These are phyloP conservation scores for Penicillium daleae DNA, from an alignment of 495 filamentous ascomycete genomes.

Conservation along the genomic window DNA sequence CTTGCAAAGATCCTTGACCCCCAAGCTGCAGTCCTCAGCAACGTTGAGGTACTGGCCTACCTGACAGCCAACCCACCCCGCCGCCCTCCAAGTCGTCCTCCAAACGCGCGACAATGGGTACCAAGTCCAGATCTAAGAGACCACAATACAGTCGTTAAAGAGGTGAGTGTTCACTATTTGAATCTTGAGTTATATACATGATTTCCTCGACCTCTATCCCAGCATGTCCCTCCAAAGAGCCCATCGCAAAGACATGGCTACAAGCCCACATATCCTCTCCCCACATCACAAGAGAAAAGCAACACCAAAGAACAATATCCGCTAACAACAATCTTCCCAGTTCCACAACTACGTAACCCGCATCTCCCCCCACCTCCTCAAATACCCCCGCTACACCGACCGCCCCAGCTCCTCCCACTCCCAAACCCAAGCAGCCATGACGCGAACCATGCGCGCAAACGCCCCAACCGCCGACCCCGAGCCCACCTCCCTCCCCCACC, in stretches of 20 bases:
- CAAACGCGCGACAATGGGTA: conserved; percentile 44
- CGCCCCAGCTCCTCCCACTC: conserved; percentile 31
- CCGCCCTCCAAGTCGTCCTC: conserved; percentile 45
- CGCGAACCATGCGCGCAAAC: conserved; percentile 29
- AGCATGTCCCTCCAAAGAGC: not conserved
- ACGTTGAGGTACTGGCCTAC: conserved; percentile 66
- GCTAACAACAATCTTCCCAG: conserved; percentile 23
- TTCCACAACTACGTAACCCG: conserved; percentile 51
- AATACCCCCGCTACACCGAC: conserved; percentile 39
- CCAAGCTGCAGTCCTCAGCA: conserved; percentile 64
- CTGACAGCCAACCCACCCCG: conserved; percentile 53
- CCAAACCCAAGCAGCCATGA: conserved; percentile 33
- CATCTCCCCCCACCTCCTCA: conserved; percentile 43
- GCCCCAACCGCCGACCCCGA: conserved; percentile 22
- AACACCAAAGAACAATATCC: not conserved
- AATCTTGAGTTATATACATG: not conserved
- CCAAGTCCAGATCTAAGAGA: conserved; percentile 50
- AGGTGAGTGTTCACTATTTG: conserved; percentile 41
- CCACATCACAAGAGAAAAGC: not conserved
- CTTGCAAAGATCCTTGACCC: conserved; percentile 60
- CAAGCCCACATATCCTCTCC: not conserved
- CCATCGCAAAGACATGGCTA: not conserved
- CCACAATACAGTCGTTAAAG: conserved; percentile 56
- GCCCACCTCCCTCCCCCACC: conserved; percentile 14
- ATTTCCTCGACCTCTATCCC: not conserved